phyloP scores from a whole-genome alignment of 2,329 filamentous ascomycete species.

The Dactylonectria macrodidyma region DNA sequence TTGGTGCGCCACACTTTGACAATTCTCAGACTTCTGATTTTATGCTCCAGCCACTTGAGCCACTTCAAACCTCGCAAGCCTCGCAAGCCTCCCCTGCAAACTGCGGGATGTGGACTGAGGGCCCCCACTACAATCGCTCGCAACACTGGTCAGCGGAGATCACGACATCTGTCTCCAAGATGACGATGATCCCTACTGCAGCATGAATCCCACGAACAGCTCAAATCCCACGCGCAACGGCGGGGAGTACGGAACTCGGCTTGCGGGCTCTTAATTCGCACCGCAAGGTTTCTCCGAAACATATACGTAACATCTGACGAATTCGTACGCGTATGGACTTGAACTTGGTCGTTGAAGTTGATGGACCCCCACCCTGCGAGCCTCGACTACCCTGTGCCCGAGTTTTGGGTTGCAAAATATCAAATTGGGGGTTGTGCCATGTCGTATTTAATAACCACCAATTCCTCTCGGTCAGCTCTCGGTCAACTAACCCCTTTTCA shows the following conservation, averaged over 20 bases:
- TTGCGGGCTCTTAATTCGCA: conserved; percentile 21
- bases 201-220: conserved; percentile 19
- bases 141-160: conserved; percentile 40
- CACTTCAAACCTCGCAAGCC: neutral
- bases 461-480: conserved; percentile 3
- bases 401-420: conserved; percentile 4
- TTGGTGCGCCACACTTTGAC: conserved; percentile 36
- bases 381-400: conserved; percentile 16
- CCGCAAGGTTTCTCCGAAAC: conserved; percentile 2
- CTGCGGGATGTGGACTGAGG: conserved; percentile 42
- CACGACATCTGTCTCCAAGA: conserved; percentile 44
- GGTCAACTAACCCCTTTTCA: conserved; percentile 21
- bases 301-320: conserved; percentile 32
- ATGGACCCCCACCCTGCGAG: conserved; percentile 8
- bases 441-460: conserved; percentile 19
- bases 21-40: neutral
- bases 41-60: conserved; percentile 29
- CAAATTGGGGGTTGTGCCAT: neutral
- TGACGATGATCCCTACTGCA: conserved; percentile 38
- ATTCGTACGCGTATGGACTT: conserved; percentile 10
- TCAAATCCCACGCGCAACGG: conserved; percentile 1
- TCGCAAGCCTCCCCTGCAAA: neutral
- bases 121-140: conserved; percentile 36
- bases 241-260: conserved; percentile 24
- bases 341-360: neutral